A percentile compares a stretch with the other conserved stretches of the same genome.
phyloP scores from a whole-genome alignment of 2,329 filamentous ascomycete species.

The Zasmidium citrigriseum region DNA sequence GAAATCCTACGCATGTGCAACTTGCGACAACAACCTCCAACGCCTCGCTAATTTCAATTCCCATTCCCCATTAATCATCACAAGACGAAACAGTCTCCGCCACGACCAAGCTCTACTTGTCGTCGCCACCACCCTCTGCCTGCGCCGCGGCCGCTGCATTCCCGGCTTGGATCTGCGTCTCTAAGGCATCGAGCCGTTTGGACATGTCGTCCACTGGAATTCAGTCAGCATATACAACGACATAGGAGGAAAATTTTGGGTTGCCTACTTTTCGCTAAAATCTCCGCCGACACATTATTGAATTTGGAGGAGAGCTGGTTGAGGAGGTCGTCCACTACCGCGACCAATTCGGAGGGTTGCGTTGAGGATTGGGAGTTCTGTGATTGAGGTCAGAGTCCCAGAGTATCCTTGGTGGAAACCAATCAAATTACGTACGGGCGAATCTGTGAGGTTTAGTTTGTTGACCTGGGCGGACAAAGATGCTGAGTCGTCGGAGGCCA shows the following conservation, averaged over 20 bases:
- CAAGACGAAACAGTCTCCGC: no score
- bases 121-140: neutral
- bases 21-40: neutral
- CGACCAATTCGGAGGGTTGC: slow-evolving; percentile 66
- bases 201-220: slow-evolving; percentile 92
- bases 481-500: slow-evolving; percentile 11
- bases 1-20: neutral
- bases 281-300: slow-evolving; percentile 77
- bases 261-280: slow-evolving; percentile 80
- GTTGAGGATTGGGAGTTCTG: slow-evolving; percentile 31
- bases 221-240: neutral
- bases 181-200: slow-evolving; percentile 78
- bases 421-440: neutral
- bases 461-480: slow-evolving; percentile 29
- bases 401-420: no score
- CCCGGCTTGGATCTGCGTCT: slow-evolving; percentile 67
- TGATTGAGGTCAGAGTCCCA: no score
- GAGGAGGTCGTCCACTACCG: slow-evolving; percentile 82
- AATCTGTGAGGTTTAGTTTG: slow-evolving; percentile 22
- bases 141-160: slow-evolving; percentile 34
- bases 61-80: no score
- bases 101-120: slow-evolving; percentile 4
- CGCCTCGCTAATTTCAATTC: slow-evolving; percentile 5
- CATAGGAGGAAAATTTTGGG: neutral
- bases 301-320: slow-evolving; percentile 86